Conservation (phyloP, 345 rosid genomes). For the Moringa oleifera region DNA sequence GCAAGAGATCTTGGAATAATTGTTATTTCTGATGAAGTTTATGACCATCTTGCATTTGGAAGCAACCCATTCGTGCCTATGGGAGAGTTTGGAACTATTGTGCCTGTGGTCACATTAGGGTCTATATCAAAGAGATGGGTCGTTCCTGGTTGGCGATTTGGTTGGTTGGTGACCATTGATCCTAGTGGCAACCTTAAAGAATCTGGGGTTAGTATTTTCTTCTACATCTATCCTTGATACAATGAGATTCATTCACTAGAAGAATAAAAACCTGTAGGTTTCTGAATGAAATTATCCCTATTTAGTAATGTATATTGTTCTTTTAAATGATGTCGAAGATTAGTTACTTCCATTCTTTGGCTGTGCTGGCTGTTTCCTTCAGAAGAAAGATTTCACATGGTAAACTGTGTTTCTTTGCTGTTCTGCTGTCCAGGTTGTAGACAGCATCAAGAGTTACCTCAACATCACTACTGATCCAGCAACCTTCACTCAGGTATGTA, state of each 20-base stretch:
- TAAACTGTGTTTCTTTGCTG: conserved; percentile 2
- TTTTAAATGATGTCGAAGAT: neutral
- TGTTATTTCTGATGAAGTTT: conserved; percentile 72
- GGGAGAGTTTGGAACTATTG: conserved; percentile 54
- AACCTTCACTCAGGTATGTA: conserved; percentile 47
- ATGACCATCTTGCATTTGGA: conserved; percentile 50
- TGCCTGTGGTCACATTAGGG: conserved; percentile 57
- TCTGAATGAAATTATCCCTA: too few species aligned
- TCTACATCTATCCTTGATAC: too few species aligned
- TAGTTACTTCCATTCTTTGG: neutral
- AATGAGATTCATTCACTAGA: too few species aligned
- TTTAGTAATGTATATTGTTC: neutral
- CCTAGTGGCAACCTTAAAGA: conserved; percentile 43
- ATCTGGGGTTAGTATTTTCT: conserved; percentile 37
- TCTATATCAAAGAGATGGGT: conserved; percentile 74
- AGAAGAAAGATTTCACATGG: too few species aligned
- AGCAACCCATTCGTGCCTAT: conserved; percentile 53
- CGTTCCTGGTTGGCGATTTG: conserved; percentile 82
- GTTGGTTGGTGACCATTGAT: conserved; percentile 62
- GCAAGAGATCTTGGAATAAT: conserved; percentile 58
- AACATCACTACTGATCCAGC: conserved; percentile 33
- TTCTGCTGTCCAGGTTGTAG: conserved; percentile 27
- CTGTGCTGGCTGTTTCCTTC: neutral
- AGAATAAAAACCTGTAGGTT: too few species aligned
- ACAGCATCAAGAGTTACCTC: conserved; percentile 32